A percentile compares a stretch with the other conserved stretches of the same genome.
phyloP scores from a whole-genome alignment of 1,284 basidiomycete genomes.

The Ganoderma multipileum region DNA sequence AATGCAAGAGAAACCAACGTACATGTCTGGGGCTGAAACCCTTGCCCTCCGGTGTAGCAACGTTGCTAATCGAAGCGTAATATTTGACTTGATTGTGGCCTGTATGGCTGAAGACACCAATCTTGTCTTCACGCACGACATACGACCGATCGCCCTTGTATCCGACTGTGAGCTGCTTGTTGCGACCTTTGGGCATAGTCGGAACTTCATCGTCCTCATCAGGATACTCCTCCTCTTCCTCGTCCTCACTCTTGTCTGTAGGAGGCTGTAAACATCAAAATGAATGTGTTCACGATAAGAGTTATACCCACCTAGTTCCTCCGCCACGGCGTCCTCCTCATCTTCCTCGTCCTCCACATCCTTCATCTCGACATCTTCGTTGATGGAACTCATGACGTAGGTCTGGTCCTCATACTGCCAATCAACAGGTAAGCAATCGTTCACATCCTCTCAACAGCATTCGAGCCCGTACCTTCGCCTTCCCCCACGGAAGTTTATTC shows the following conservation, averaged over 20 bases:
- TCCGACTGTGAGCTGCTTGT: slow-evolving; percentile 93
- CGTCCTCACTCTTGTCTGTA: slow-evolving; percentile 43
- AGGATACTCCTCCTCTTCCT: slow-evolving; percentile 49
- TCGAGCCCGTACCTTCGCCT: slow-evolving; percentile 71
- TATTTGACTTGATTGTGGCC: slow-evolving; percentile 86
- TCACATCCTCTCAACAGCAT: neutral
- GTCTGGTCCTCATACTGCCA: slow-evolving; percentile 76
- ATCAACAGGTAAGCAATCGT: slow-evolving; percentile 31
- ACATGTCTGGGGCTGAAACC: slow-evolving; percentile 90
- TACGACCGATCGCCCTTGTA: slow-evolving; percentile 97
- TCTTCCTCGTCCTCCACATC: slow-evolving; percentile 77
- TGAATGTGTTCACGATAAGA: too few relatives aligned
- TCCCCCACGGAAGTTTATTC: slow-evolving; percentile 80
- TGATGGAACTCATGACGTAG: slow-evolving; percentile 74
- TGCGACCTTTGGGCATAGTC: slow-evolving; percentile 59
- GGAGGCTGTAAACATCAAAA: neutral
- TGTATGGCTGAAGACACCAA: slow-evolving; percentile 95
- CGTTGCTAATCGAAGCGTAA: slow-evolving; percentile 87
- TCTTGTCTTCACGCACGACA: slow-evolving; percentile 94
- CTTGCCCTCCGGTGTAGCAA: slow-evolving; percentile 85
- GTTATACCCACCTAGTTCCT: slow-evolving; percentile 52
- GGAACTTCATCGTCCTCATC: slow-evolving; percentile 61
- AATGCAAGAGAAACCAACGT: slow-evolving; percentile 12
- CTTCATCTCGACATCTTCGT: slow-evolving; percentile 87
- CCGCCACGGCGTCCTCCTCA: slow-evolving; percentile 78